Conservation (phyloP, 306 rosid species). For the Rosa rugosa region DNA sequence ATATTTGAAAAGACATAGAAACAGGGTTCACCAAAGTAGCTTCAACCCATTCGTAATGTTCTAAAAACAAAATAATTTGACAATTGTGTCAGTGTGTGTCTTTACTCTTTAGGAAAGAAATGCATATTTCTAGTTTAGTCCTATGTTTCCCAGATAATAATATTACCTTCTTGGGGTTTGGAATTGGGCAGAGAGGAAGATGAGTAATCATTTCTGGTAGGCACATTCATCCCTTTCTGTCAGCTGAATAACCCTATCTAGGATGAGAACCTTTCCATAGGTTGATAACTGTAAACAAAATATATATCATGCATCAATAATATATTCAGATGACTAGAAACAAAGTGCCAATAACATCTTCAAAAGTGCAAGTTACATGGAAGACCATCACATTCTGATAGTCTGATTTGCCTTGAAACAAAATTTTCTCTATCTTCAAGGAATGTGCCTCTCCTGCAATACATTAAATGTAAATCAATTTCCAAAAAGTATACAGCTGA, state of each 20-base stretch:
- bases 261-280: slow-evolving; percentile 91
- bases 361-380: slow-evolving; percentile 49
- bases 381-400: slow-evolving; percentile 93
- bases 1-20: background rate
- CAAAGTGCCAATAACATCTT: slow-evolving; percentile 14
- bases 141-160: too few relatives aligned
- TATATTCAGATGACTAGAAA: slow-evolving; percentile 5
- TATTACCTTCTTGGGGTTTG: slow-evolving; percentile 79
- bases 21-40: background rate
- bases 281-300: slow-evolving; percentile 72
- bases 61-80: too few relatives aligned
- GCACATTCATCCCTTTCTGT: slow-evolving; percentile 99
- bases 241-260: slow-evolving; percentile 98
- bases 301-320: slow-evolving; percentile 14
- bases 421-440: slow-evolving; percentile 84
- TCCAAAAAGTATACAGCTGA: background rate
- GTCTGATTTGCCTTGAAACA: slow-evolving; percentile 89
- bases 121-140: too few relatives aligned
- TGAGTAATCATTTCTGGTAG: slow-evolving; percentile 97
- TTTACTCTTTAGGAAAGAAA: too few relatives aligned
- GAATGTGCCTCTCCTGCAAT: slow-evolving; percentile 96
- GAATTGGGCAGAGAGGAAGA: slow-evolving; percentile 94
- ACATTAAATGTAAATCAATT: background rate
- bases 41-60: background rate
- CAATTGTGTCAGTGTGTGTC: too few relatives aligned